A percentile compares a stretch with the other conserved stretches of the same genome.
phyloP scores from a whole-genome alignment of 1,284 basidiomycete genomes.

The Ganoderma lucidum region DNA sequence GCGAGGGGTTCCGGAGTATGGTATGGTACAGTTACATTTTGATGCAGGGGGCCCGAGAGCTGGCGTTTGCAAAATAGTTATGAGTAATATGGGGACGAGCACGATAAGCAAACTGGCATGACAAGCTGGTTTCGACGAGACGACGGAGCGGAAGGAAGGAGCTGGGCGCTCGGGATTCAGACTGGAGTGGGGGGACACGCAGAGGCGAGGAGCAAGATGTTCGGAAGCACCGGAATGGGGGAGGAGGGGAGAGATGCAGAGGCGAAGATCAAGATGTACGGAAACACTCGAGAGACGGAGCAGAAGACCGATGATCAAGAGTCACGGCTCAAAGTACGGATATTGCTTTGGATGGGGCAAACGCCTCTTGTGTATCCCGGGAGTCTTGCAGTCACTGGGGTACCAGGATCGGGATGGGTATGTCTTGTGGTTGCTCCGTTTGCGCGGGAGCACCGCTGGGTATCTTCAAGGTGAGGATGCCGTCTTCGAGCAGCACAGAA shows the following conservation, averaged over 20 bases:
- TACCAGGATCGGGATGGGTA: slow-evolving; percentile 27
- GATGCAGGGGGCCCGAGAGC: background rate
- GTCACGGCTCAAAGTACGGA: background rate
- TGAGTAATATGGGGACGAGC: background rate
- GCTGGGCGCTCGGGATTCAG: background rate
- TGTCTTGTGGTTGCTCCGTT: slow-evolving; percentile 33
- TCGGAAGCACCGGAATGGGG: no score
- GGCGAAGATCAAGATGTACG: background rate
- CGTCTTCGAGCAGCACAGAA: slow-evolving; percentile 39
- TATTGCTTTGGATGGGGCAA: background rate
- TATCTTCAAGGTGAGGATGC: slow-evolving; percentile 42
- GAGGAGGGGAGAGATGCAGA: no score
- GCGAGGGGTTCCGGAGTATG: background rate
- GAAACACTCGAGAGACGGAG: background rate
- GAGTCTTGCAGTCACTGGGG: background rate
- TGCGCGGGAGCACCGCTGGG: slow-evolving; percentile 33
- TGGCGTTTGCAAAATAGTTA: background rate
- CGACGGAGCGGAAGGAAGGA: background rate
- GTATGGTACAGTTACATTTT: slow-evolving; percentile 14
- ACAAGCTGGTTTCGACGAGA: background rate
- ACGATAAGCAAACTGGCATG: background rate
- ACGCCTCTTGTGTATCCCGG: background rate
- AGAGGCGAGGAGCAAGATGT: background rate
- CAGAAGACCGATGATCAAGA: background rate
- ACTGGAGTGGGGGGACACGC: background rate